These are phyloP conservation scores for Croton laevigatus DNA, from an alignment of 441 rosid genomes.

Conservation along the genomic window DNA sequence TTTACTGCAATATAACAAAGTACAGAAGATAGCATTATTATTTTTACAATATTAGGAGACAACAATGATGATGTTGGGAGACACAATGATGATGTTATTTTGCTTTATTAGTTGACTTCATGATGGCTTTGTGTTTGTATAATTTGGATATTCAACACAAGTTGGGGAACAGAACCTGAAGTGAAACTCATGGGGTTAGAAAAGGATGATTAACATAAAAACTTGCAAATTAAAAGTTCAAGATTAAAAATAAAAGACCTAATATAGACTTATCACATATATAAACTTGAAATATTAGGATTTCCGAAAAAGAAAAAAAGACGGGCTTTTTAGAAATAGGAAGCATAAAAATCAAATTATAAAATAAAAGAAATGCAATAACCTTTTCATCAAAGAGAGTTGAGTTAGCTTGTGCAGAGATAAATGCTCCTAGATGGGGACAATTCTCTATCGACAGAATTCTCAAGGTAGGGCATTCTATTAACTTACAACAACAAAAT, in stretches of 20 bases:
- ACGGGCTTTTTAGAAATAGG: no score
- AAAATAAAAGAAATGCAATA: background rate
- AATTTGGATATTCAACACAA: no score
- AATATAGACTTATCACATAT: no score
- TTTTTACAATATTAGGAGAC: no score
- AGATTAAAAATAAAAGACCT: background rate
- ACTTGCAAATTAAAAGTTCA: background rate
- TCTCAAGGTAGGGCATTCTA: conserved; percentile 11
- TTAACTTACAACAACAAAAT: conserved; percentile 9
- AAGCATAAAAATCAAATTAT: background rate
- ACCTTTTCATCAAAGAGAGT: conserved; percentile 1
- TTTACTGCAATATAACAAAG: no score
- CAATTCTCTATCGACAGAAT: background rate
- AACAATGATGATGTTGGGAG: no score
- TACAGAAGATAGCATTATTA: no score
- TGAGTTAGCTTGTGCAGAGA: background rate
- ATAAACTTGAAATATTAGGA: no score
- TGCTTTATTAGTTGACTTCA: no score
- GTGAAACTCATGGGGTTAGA: background rate
- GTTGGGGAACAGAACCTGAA: conserved; percentile 19
- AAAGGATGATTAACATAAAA: background rate
- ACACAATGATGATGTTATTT: no score
- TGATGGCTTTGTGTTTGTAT: no score
- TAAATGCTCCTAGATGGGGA: background rate
- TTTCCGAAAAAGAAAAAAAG: no score